Evolutionary conservation across 2,329 filamentous ascomycete genomes (phyloP).

Genomic region (Claviceps pusilla): DNA sequence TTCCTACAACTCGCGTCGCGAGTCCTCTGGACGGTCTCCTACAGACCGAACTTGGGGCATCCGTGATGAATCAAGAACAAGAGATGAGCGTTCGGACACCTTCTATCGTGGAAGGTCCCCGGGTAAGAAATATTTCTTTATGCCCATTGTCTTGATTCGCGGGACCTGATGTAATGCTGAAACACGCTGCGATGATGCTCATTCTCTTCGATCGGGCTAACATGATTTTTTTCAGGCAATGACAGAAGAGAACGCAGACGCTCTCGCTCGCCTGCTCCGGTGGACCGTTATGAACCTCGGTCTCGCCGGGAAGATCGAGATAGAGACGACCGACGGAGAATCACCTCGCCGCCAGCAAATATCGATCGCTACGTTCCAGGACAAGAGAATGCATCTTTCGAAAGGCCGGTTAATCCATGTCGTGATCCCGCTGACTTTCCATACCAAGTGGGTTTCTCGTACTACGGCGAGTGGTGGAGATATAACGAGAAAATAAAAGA

Average conservation of each 20-base stretch:
- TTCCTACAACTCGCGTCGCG: constrained; percentile 38
- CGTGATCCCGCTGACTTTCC: constrained; percentile 57
- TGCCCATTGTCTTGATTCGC: neutral
- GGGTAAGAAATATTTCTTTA: constrained; percentile 37
- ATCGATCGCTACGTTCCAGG: constrained; percentile 79
- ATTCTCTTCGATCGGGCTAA: neutral
- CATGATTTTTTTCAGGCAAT: constrained; percentile 24
- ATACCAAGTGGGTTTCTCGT: constrained; percentile 74
- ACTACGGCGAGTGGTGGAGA: constrained; percentile 77
- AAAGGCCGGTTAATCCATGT: constrained; percentile 45
- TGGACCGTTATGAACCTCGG: constrained; percentile 66
- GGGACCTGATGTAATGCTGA: neutral
- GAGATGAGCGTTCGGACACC: constrained; percentile 41
- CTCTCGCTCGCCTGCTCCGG: constrained; percentile 54
- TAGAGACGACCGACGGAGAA: constrained; percentile 46
- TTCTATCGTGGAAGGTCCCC: constrained; percentile 56
- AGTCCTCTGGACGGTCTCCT: constrained; percentile 36
- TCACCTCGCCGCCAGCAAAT: constrained; percentile 49
- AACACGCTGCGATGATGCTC: neutral
- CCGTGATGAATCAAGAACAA: constrained; percentile 36
- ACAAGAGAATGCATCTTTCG: constrained; percentile 39
- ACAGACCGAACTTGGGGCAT: constrained; percentile 36
- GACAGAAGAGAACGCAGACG: constrained; percentile 47
- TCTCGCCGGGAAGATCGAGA: constrained; percentile 52
- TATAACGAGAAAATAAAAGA: constrained; percentile 71